Evolutionary conservation across 1,139 yeast genomes (phyloP).

Genomic region (Spathaspora sp.): DNA sequence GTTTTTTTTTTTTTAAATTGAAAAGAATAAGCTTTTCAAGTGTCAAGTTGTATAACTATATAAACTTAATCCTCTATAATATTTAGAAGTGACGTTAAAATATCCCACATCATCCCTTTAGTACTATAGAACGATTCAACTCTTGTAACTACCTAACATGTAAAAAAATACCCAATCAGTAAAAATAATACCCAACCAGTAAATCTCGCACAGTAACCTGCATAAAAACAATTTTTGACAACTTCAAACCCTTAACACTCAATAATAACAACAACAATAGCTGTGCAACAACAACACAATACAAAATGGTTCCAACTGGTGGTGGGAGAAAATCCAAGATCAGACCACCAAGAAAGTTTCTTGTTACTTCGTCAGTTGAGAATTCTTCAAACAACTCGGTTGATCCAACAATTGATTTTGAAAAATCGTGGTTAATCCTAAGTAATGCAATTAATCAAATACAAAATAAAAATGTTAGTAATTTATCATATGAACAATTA

Average conservation of each 20-base stretch:
- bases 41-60: no score
- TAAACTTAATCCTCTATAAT: no score
- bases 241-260: neutral
- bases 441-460: constrained; percentile 78
- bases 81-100: no score
- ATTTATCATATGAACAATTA: constrained; percentile 78
- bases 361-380: constrained; percentile 24
- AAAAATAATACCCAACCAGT: no score
- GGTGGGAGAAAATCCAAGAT: constrained; percentile 55
- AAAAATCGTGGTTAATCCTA: constrained; percentile 68
- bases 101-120: no score
- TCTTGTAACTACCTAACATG: neutral
- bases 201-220: neutral
- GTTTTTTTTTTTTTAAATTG: no score
- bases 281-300: neutral
- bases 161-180: no score
- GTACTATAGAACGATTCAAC: no score
- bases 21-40: no score
- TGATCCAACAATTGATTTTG: constrained; percentile 52
- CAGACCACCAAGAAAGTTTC: constrained; percentile 67
- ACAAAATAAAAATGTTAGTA: constrained; percentile 70
- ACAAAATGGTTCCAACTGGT: constrained; percentile 38
- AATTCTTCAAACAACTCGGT: constrained; percentile 14
- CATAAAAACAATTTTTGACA: neutral
- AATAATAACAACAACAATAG: no score